phyloP scores from a whole-genome alignment of 148 eudicot species.

The Mesembryanthemum crystallinum region DNA sequence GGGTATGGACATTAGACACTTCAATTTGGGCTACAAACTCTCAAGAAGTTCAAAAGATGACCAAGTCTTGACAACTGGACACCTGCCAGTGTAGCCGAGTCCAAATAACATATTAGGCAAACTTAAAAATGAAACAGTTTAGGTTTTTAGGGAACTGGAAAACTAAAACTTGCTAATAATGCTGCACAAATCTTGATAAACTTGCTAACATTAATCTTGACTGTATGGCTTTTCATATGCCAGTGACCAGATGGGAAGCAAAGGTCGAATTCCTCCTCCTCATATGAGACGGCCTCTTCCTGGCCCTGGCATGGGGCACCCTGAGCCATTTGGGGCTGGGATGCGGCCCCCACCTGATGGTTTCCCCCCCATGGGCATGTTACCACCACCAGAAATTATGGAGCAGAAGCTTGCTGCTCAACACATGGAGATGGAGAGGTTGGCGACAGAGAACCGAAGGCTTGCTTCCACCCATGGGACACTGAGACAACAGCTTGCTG shows the following conservation, averaged over 20 bases:
- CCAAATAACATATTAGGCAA: background rate
- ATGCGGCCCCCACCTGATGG: conserved; percentile 62
- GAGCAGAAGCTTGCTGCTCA: conserved; percentile 88
- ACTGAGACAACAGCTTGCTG: conserved; percentile 84
- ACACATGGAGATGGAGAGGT: conserved; percentile 77
- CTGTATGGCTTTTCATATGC: background rate
- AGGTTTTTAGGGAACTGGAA: background rate
- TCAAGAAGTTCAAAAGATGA: too few relatives aligned
- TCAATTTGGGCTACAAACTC: too few relatives aligned
- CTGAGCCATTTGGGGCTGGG: conserved; percentile 40
- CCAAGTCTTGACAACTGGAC: too few relatives aligned
- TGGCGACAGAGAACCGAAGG: conserved; percentile 80
- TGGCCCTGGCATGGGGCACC: conserved; percentile 57
- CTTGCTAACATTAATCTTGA: background rate
- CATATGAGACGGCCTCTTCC: conserved; percentile 69
- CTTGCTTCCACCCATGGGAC: conserved; percentile 90
- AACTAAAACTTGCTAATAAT: background rate
- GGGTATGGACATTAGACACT: too few relatives aligned
- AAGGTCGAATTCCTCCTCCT: conserved; percentile 85
- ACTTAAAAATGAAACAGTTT: background rate
- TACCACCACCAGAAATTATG: conserved; percentile 81
- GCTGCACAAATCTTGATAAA: background rate
- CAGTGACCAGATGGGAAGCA: conserved; percentile 65
- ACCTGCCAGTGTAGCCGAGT: too few relatives aligned
- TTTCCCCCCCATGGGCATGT: conserved; percentile 71